phyloP scores from a whole-genome alignment of 2,329 filamentous ascomycete species.

The Cytospora schulzeri region DNA sequence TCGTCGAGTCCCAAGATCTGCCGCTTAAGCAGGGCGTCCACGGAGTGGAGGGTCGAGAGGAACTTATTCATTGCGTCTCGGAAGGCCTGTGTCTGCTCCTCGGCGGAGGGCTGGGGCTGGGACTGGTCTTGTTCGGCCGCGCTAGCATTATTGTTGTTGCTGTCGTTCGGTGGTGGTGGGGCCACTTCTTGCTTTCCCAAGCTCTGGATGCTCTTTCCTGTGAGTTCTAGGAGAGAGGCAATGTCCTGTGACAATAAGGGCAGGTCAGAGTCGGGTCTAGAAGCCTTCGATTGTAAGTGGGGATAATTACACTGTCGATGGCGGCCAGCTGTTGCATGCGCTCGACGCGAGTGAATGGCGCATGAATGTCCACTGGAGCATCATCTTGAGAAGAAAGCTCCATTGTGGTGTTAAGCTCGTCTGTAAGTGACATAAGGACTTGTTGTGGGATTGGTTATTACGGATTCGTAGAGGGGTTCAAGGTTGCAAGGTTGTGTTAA shows the following conservation, averaged over 20 bases:
- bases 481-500: background rate
- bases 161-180: conserved; percentile 32
- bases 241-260: conserved; percentile 49
- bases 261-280: conserved; percentile 33
- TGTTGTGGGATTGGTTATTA: background rate
- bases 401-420: conserved; percentile 17
- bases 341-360: conserved; percentile 72
- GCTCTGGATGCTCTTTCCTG: conserved; percentile 63
- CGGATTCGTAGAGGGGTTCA: too few species aligned
- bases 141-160: conserved; percentile 33
- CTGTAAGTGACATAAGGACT: background rate
- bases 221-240: conserved; percentile 48
- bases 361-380: conserved; percentile 36
- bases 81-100: conserved; percentile 58
- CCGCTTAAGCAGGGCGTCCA: conserved; percentile 73
- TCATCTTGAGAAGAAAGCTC: conserved; percentile 29
- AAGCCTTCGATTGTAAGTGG: background rate
- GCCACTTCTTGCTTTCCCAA: conserved; percentile 50
- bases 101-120: conserved; percentile 33
- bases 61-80: conserved; percentile 66
- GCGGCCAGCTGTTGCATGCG: conserved; percentile 79
- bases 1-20: conserved; percentile 82
- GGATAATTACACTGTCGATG: conserved; percentile 65
- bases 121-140: conserved; percentile 6
- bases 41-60: conserved; percentile 70